Percentiles rank a stretch among this genome's conserved stretches.
These are phyloP conservation scores for Penicillium sp. DNA, from an alignment of 2,329 filamentous ascomycete species.

Conservation along the genomic window DNA sequence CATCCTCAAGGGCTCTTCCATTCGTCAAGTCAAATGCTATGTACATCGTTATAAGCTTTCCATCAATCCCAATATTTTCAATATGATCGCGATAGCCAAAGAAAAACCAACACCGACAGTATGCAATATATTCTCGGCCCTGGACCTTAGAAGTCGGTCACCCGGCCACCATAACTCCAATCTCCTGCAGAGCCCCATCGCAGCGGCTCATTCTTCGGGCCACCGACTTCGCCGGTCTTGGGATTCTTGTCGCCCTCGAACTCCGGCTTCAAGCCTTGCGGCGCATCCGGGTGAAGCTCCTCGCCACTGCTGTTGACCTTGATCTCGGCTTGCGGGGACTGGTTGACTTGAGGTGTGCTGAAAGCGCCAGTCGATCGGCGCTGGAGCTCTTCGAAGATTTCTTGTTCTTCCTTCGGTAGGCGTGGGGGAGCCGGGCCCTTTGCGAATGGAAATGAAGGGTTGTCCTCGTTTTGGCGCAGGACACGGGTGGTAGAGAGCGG, in stretches of 20 bases:
- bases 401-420: conserved; percentile 82
- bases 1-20: neutral
- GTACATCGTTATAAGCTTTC: neutral
- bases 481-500: conserved; percentile 26
- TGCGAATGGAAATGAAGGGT: conserved; percentile 32
- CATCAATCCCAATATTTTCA: neutral
- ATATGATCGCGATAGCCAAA: neutral
- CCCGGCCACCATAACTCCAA: conserved; percentile 93
- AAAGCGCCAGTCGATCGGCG: conserved; percentile 70
- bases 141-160: conserved; percentile 71
- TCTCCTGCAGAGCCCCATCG: conserved; percentile 73
- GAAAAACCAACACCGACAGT: conserved; percentile 20
- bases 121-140: conserved; percentile 15
- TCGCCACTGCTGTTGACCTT: conserved; percentile 57
- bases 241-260: conserved; percentile 92
- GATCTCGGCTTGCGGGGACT: conserved; percentile 48
- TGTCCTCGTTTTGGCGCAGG: conserved; percentile 25
- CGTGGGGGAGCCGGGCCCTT: conserved; percentile 69
- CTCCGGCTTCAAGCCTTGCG: conserved; percentile 76
- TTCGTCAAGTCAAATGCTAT: neutral
- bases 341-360: conserved; percentile 60
- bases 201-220: conserved; percentile 94
- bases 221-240: conserved; percentile 89
- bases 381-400: conserved; percentile 84
- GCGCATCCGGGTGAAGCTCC: conserved; percentile 65